Evolutionary conservation across 495 filamentous ascomycete genomes (phyloP), one percentile per base, ranked within the genome.

Genomic region (Annulohypoxylon stygium): DNA sequence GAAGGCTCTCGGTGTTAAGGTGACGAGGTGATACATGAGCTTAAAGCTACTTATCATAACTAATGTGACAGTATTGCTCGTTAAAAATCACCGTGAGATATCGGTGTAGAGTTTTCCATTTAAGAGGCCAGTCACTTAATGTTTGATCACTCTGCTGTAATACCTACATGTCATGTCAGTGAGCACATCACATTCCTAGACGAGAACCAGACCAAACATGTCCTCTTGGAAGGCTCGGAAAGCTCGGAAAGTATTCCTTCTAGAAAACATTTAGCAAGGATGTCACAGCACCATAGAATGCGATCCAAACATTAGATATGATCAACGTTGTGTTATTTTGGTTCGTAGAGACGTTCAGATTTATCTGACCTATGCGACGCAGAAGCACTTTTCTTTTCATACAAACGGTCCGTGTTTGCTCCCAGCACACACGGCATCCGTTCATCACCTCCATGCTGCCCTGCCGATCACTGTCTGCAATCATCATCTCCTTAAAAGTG

Each of bases 281-380:
- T 14, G 9, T 47, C 43, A 47, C 16, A 47, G 16, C 43, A 7
- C 10, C 43, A 20, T 47, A 47, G 43, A 47, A 47, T 20, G 1
- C 25, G 23, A 37, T 37, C 45, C 16, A 62, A 62, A 23, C 8
- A 11, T 36, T 26, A 23, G 1, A 12, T 26, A 9, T 36, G 60
- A 62, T 25, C 25, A 36, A 34, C n/a, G 23, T 8, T 4, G 16
- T n/a, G 5, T 57, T 30, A 37, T 57, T n/a, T 60, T 7, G 1
- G 30, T 41, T 67, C 54, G 43, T 60, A 67, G 43, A 59, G 20
- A 41, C 34, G 65, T 54, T 61, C 30, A 43, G 34, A 68, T 61
- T 61, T 20, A 61, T 54, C 33, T 54, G 50, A 14, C 12, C 50
- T 68, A 45, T 37, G 34, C 18, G 23, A 54, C 43, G 36, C 16